These are phyloP conservation scores for Verbena officinalis DNA, from an alignment of 257 asterid species.

Conservation along the genomic window DNA sequence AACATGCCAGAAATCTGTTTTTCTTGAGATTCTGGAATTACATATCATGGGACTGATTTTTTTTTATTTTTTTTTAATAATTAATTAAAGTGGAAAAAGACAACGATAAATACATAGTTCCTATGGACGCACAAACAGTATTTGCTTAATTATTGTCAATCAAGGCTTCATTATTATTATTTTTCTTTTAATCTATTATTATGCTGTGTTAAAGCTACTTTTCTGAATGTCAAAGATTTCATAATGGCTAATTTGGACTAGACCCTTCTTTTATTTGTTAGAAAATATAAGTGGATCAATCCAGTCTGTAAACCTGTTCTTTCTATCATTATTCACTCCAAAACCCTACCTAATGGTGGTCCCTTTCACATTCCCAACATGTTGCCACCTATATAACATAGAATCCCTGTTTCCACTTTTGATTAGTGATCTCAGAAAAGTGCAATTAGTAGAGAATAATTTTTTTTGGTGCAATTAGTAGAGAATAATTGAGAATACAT, in stretches of 20 bases:
- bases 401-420: conserved; percentile 12
- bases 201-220: neutral
- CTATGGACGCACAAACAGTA: conserved; percentile 20
- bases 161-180: neutral
- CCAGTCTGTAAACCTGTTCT: conserved; percentile 32
- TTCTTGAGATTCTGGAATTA: conserved; percentile 6
- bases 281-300: neutral
- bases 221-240: conserved; percentile 19
- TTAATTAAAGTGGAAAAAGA: neutral
- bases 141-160: conserved; percentile 2
- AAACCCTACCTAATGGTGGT: conserved; percentile 32
- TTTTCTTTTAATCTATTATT: neutral
- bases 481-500: conserved; percentile 13
- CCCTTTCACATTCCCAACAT: conserved; percentile 16
- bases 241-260: conserved; percentile 18
- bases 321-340: neutral
- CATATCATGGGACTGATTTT: neutral
- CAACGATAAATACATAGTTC: neutral
- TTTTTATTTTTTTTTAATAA: too few species aligned
- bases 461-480: conserved; percentile 28
- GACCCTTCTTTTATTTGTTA: neutral
- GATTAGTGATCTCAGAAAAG: conserved; percentile 17
- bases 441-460: conserved; percentile 25
- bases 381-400: conserved; percentile 6
- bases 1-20: conserved; percentile 15